Percentiles rank a stretch among this genome's conserved stretches.
These are phyloP conservation scores for Pseudogymnoascus sp. DNA, from an alignment of 2,329 filamentous ascomycete species.

Conservation along the genomic window DNA sequence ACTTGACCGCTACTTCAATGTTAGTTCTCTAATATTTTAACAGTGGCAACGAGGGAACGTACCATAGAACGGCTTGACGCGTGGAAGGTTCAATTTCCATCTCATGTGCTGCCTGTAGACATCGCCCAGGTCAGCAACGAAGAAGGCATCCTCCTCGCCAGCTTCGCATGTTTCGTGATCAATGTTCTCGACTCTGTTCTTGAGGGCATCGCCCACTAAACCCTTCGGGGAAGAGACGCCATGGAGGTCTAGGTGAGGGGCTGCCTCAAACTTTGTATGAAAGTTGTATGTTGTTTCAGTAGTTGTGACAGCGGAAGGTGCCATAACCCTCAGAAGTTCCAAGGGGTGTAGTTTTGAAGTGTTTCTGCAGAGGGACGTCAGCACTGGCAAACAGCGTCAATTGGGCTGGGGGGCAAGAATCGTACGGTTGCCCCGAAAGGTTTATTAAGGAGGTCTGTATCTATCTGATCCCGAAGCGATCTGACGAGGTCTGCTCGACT, in stretches of 20 bases:
- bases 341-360: background rate
- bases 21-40: constrained; percentile 14
- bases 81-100: constrained; percentile 90
- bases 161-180: constrained; percentile 82
- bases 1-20: constrained; percentile 72
- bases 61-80: constrained; percentile 96
- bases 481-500: constrained; percentile 98
- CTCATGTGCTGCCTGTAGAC: constrained; percentile 97
- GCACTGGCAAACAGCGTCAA: background rate
- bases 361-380: constrained; percentile 12
- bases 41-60: constrained; percentile 30
- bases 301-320: constrained; percentile 58
- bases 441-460: constrained; percentile 90
- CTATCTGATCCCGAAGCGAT: constrained; percentile 82
- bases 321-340: constrained; percentile 41
- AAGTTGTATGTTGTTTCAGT: constrained; percentile 33
- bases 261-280: constrained; percentile 26
- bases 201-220: constrained; percentile 79
- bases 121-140: constrained; percentile 94
- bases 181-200: constrained; percentile 74
- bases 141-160: constrained; percentile 96
- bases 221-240: constrained; percentile 52
- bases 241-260: constrained; percentile 22
- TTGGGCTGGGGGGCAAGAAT: background rate
- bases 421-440: constrained; percentile 22